Evolutionary conservation across 2,329 filamentous ascomycete species (phyloP), one percentile per base, ranked within the genome.

Genomic region (Ceratocystis alfenasii): DNA sequence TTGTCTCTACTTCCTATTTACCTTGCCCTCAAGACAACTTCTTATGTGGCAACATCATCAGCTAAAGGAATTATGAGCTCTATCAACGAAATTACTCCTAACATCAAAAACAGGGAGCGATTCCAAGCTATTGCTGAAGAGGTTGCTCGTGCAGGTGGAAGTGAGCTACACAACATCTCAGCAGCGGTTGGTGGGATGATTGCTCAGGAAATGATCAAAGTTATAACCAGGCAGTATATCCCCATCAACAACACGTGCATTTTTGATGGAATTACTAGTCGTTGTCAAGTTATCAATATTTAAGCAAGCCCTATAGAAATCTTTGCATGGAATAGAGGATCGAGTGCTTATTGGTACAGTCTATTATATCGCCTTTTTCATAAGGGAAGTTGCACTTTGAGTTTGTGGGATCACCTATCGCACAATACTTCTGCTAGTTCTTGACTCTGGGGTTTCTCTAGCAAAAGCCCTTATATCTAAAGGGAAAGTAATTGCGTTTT

Each of bases 201-300:
- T 61, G 90, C 93, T n/a, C 95, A 99, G 76, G 94, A 99, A 77
- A 84, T 93, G 69, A 95, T 99, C 77, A 99, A 99, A 74, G 83
- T 93, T 67, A 83, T 88, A 71, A 88, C 86, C 12, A 85, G 84
- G 72, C 86, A 89, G 76, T 89, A 88, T 75, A 79, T 88, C 55
- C 85, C 86, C 28, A 82, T 87, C 69, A 85, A 88, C 70, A 87
- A 88, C 74, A 86, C 83, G 17, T 87, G 86, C 72, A 79, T 89
- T 68, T 88, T 86, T 70, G 86, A 88, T 76, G 86, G 86, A 25
- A 85, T 88, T 69, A 77, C 76, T 68, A 86, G 83, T 74, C 81
- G 82, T 69, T 83, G 80, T 70, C 81, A 85, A 72, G 78, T 84
- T 64, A 74, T 85, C 70, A 78, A 79, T 33, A 7, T 59, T 8